A percentile compares a stretch with the other conserved stretches of the same genome.
phyloP scores from a whole-genome alignment of 129 eudicot species.

The Artemisia tridentata region DNA sequence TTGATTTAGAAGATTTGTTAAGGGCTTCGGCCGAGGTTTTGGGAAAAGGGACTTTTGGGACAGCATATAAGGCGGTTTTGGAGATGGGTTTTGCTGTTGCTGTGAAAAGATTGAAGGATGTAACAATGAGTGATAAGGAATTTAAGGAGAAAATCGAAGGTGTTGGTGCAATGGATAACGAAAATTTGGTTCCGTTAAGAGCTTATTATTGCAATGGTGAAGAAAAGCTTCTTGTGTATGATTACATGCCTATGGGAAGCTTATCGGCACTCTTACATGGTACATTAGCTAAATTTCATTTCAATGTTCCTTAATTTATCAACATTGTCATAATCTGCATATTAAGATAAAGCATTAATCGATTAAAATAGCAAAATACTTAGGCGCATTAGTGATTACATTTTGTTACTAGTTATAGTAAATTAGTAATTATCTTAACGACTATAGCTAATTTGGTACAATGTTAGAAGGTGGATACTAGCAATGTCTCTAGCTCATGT shows the following conservation, averaged over 20 bases:
- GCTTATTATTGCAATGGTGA: slow-evolving; percentile 71
- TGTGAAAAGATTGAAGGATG: slow-evolving; percentile 89
- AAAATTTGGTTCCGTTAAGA: slow-evolving; percentile 72
- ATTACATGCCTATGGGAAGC: slow-evolving; percentile 96
- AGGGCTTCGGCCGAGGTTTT: slow-evolving; percentile 89
- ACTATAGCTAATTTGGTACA: too few relatives aligned
- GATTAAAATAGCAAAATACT: too few relatives aligned
- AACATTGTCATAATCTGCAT: not conserved
- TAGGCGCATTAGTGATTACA: too few relatives aligned
- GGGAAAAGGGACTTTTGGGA: slow-evolving; percentile 92
- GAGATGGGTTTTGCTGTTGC: slow-evolving; percentile 72
- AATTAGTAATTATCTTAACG: too few relatives aligned
- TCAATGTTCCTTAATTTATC: slow-evolving; percentile 11
- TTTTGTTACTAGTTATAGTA: too few relatives aligned
- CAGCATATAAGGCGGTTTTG: slow-evolving; percentile 82
- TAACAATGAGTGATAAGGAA: slow-evolving; percentile 64
- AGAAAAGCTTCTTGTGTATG: slow-evolving; percentile 87
- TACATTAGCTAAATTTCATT: slow-evolving; percentile 21
- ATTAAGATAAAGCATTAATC: not conserved
- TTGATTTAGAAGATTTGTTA: slow-evolving; percentile 80
- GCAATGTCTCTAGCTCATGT: too few relatives aligned
- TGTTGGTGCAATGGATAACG: slow-evolving; percentile 69
- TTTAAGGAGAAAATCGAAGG: slow-evolving; percentile 69
- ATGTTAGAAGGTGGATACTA: too few relatives aligned
- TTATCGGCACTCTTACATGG: slow-evolving; percentile 96